Conservation (phyloP, 148 eudicot species). For the Chenopodium album region DNA sequence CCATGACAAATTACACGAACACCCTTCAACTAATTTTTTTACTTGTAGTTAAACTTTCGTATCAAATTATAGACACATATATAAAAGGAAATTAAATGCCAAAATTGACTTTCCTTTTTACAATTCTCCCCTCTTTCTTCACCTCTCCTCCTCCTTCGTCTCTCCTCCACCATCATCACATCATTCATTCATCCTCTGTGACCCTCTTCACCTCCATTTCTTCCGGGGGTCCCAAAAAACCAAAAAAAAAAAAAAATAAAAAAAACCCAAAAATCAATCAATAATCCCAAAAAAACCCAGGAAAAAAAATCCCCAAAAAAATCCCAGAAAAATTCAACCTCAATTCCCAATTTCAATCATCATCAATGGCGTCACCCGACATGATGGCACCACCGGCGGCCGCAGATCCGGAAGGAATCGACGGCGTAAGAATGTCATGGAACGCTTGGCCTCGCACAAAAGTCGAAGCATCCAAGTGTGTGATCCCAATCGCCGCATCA, state of each 20-base stretch:
- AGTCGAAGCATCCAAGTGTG: conserved; percentile 79
- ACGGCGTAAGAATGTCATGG: conserved; percentile 87
- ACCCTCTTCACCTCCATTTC: conserved; percentile 38
- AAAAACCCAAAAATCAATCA: not conserved
- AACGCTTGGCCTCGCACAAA: conserved; percentile 86
- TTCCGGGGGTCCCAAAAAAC: conserved; percentile 18
- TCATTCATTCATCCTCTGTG: conserved; percentile 10
- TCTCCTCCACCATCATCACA: not conserved
- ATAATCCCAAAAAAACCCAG: not conserved
- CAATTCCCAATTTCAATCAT: not conserved
- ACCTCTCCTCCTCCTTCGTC: not conserved
- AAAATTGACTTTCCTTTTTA: not conserved
- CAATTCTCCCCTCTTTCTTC: not conserved
- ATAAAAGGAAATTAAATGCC: not conserved
- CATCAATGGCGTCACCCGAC: conserved; percentile 55
- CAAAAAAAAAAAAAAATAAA: not conserved
- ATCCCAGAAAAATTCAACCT: conserved; percentile 5
- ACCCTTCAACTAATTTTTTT: too few species aligned
- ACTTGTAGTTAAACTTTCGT: too few species aligned
- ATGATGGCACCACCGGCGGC: conserved; percentile 41
- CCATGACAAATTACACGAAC: too few species aligned
- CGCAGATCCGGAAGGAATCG: conserved; percentile 82
- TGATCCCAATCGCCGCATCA: conserved; percentile 82
- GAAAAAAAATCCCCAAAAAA: not conserved
- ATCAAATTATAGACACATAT: not conserved